Conservation (phyloP, 306 rosid species). For the Biancaea sappan region DNA sequence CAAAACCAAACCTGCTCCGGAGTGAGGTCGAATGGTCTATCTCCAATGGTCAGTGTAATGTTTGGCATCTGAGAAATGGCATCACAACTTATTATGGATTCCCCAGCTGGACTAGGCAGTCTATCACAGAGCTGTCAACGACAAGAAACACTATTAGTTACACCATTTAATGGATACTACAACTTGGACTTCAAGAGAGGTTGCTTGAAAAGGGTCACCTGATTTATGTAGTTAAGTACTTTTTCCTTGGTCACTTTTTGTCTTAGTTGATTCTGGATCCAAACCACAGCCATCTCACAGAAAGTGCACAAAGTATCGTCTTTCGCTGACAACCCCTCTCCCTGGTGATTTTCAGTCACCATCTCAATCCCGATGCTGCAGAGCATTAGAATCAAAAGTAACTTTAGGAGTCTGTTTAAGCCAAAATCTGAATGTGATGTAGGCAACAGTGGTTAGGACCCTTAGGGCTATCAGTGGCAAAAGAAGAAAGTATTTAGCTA, state of each 20-base stretch:
- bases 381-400: slow-evolving; percentile 3
- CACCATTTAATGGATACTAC: neutral
- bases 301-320: slow-evolving; percentile 57
- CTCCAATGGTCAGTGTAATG: slow-evolving; percentile 71
- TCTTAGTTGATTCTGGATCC: slow-evolving; percentile 78
- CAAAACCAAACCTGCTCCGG: slow-evolving; percentile 70
- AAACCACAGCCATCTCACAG: slow-evolving; percentile 78
- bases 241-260: slow-evolving; percentile 62
- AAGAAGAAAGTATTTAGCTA: slow-evolving; percentile 8
- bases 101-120: slow-evolving; percentile 86
- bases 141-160: slow-evolving; percentile 23
- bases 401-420: slow-evolving; percentile 26
- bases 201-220: slow-evolving; percentile 51
- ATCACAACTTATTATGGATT: slow-evolving; percentile 59
- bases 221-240: slow-evolving; percentile 56
- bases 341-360: slow-evolving; percentile 58
- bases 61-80: slow-evolving; percentile 66
- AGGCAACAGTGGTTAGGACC: slow-evolving; percentile 6
- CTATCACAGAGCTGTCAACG: slow-evolving; percentile 67
- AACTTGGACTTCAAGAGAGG: slow-evolving; percentile 13
- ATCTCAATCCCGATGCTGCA: slow-evolving; percentile 68
- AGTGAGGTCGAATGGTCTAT: slow-evolving; percentile 59
- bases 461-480: neutral
- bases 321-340: slow-evolving; percentile 37
- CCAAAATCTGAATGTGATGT: slow-evolving; percentile 6